A percentile compares a stretch with the other conserved stretches of the same genome.
These are phyloP conservation scores for Psidium friedrichsthalianum DNA, from an alignment of 345 rosid genomes.

Conservation along the genomic window DNA sequence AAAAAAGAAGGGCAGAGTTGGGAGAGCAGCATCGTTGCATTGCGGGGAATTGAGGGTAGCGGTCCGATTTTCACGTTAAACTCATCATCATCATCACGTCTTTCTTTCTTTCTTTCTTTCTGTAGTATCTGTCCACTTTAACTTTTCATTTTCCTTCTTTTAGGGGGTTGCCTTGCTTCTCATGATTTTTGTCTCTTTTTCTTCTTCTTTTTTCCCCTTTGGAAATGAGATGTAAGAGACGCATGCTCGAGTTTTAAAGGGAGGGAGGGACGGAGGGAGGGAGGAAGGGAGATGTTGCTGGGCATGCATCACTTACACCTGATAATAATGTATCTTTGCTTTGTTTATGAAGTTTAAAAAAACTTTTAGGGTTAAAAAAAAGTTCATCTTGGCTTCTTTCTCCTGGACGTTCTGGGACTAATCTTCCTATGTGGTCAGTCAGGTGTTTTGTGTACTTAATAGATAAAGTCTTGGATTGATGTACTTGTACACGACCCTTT, in stretches of 20 bases:
- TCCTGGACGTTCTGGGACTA: neutral
- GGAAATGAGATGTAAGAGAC: slow-evolving; percentile 31
- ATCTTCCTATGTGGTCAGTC: neutral
- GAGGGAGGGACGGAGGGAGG: neutral
- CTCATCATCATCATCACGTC: slow-evolving; percentile 1
- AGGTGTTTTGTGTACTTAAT: neutral
- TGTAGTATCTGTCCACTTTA: slow-evolving; percentile 7
- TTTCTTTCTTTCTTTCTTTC: slow-evolving; percentile 3
- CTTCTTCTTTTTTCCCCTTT: neutral
- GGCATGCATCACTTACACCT: slow-evolving; percentile 77
- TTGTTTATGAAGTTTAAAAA: slow-evolving; percentile 5
- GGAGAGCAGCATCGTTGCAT: slow-evolving; percentile 70
- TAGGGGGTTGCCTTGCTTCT: neutral
- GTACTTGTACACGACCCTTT: neutral
- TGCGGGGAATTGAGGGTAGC: slow-evolving; percentile 92
- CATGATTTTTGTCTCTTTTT: neutral
- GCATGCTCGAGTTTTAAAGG: neutral
- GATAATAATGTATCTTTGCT: slow-evolving; percentile 16
- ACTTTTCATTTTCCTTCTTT: neutral
- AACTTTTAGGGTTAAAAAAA: neutral
- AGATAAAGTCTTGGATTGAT: neutral
- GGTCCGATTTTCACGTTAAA: slow-evolving; percentile 49
- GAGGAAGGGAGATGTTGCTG: slow-evolving; percentile 21
- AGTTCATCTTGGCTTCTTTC: neutral
- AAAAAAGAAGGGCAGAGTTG: slow-evolving; percentile 22